Evolutionary conservation across 768 basidiomycete genomes (phyloP), one percentile per base, ranked within the genome.

Genomic region (Nidularia sp.): DNA sequence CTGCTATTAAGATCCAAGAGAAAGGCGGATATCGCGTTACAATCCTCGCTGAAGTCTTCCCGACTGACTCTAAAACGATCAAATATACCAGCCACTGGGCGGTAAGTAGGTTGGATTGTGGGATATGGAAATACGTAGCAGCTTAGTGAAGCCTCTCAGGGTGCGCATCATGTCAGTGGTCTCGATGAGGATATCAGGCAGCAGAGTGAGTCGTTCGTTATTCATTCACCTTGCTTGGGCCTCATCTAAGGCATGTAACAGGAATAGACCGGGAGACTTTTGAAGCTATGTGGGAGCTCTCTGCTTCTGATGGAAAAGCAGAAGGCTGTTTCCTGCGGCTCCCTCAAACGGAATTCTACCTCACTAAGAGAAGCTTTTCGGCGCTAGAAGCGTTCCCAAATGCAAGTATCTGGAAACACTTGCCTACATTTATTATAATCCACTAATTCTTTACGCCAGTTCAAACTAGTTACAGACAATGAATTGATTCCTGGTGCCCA

Each of bases 161-260:
- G 90, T 25, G 90, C 88, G 1, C 88, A 91, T 57, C 85, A 89
- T 74, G 84, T 90, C 54, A 85, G 80, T 45, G 65, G 73, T 13
- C 78, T 80, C 1, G 74, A 84, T 53, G 60, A 53, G 4, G 70
- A 74, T 12, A 53, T 57, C 10, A 48, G 45, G 33, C 75, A 83
- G 58, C 78, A 75, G 62, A 72, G 88, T 84, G 51, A 48, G 61
- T 49, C 12, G 12, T 5, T 34, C 32, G 31, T 25, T 15, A 51
- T 22, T 15, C 29, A n/a, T 10, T 50, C n/a, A 22, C 12, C 45
- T 25, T 3, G 33, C 13, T 22, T 13, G 48, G 29, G 10, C 2
- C 15, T 44, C n/a, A 13, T 32, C 5, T 41, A 10, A 46, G 29
- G 46, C 31, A n/a, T 41, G 32, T 39, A 10, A 36, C 31, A 91